phyloP scores from a whole-genome alignment of 345 rosid species.

The Hibiscus syriacus region DNA sequence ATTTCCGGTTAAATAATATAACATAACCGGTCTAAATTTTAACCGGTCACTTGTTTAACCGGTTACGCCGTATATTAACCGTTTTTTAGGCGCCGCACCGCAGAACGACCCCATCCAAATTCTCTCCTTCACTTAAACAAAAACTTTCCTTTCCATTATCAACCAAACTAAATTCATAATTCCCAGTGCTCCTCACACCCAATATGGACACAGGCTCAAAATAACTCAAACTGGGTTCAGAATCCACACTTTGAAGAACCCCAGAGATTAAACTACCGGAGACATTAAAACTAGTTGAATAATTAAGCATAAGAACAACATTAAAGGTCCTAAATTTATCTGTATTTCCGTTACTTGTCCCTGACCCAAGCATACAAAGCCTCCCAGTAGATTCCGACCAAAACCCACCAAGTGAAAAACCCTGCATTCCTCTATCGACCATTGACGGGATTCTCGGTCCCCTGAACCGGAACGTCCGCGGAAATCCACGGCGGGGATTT shows the following conservation, averaged over 20 bases:
- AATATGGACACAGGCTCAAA: conserved; percentile 54
- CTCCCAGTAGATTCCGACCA: conserved; percentile 62
- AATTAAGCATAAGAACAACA: conserved; percentile 56
- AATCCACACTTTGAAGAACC: no score
- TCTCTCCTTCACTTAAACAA: conserved; percentile 25
- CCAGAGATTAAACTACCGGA: no score
- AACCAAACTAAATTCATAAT: conserved; percentile 47
- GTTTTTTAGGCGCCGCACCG: no score
- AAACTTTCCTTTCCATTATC: conserved; percentile 25
- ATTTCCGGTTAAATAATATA: no score
- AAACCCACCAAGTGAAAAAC: conserved; percentile 51
- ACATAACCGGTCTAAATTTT: no score
- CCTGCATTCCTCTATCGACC: conserved; percentile 12
- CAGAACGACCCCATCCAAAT: no score
- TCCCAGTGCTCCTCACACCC: conserved; percentile 37
- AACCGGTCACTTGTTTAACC: no score
- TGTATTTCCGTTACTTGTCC: conserved; percentile 15
- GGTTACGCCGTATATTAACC: no score
- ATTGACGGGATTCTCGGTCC: conserved; percentile 46
- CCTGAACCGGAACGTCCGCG: conserved; percentile 32
- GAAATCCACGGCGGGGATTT: conserved; percentile 27
- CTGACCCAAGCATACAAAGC: conserved; percentile 87
- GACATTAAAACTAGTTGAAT: conserved; percentile 36
- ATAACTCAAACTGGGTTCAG: conserved; percentile 18
- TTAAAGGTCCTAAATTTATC: conserved; percentile 25